Conservation (phyloP, 202 grass and related monocot genomes). For the Dendrocalamus latiflorus region DNA sequence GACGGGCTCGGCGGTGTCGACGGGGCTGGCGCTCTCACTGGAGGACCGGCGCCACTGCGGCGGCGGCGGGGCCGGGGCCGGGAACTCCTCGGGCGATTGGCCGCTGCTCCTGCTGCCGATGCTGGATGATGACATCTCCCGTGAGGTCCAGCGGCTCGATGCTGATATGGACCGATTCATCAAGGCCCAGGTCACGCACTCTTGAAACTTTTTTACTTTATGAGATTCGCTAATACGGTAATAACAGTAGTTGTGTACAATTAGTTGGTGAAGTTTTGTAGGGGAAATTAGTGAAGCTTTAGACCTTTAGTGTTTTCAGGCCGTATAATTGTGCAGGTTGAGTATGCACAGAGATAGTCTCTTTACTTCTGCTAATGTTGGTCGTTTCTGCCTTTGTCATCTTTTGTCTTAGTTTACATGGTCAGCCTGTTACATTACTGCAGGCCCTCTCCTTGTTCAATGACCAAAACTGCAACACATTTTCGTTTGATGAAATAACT, state of each 20-base stretch:
- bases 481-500: neutral
- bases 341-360: neutral
- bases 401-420: neutral
- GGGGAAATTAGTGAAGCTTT: neutral
- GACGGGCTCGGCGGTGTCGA: slow-evolving; percentile 87
- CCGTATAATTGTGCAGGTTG: neutral
- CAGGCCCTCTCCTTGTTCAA: neutral
- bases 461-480: neutral
- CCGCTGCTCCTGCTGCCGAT: slow-evolving; percentile 70
- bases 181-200: slow-evolving; percentile 67
- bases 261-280: neutral
- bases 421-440: neutral
- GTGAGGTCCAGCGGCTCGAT: slow-evolving; percentile 85
- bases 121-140: slow-evolving; percentile 73
- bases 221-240: neutral
- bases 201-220: slow-evolving; percentile 11
- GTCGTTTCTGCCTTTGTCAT: neutral
- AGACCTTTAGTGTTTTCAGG: neutral
- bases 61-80: slow-evolving; percentile 25
- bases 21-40: slow-evolving; percentile 76
- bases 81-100: slow-evolving; percentile 78
- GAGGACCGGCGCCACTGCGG: slow-evolving; percentile 73
- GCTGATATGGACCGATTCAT: slow-evolving; percentile 98
- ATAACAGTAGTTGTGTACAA: neutral
- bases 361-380: neutral